Base-by-base conservation (phyloP, 78 protist species). In the Paulinella micropora region DNA sequence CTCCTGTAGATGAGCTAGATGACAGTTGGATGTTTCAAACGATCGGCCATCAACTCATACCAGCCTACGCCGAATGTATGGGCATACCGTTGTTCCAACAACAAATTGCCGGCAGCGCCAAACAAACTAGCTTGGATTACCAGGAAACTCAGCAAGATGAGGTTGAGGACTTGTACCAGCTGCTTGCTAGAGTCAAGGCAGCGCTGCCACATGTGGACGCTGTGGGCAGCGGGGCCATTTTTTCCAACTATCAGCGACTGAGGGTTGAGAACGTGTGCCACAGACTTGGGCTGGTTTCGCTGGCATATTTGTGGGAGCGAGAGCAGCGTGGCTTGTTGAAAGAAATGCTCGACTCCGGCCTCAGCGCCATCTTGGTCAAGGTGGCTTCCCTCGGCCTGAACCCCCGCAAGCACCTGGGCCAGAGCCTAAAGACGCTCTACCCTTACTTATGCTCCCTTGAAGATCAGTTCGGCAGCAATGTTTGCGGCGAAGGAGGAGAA, bases 401-500 rank as follows among this genome's bases (percentile, higher is more conserved):
- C 15, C 87, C 83, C n/a, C 6, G 26, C 4, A 40, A 67, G 34
- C 96, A 96, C 89, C 90, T 95, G 51, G 92, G 95, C 3, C 79
- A 92, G 87, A 51, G 91, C 0, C 92, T 97, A 9, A 23, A 39
- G 1, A 92, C 89, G 1, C 0, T 94, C 29, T 39, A 83, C 6
- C 93, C 6, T 39, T 36, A 34, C 81, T 38, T 89, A 4, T n/a
- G 28, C n/a, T 2, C 1, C 29, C 73, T 86, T 3, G 0, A 77
- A 39, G 81, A 40, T 0, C 83, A 36, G 34, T 85, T 31, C 39
- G 92, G 89, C 39, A 39, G 79, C 67, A 91, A 97, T 81, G 91
- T 89, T 1, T 93, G 96, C 88, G 99, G 99, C 37, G 99, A 98
- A 40, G 99, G 99, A 34, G 99, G 99, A 38, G 99, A 98, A 92